Base-by-base conservation (phyloP, 352 stramenopile species). In the Globisporangium middletonii region DNA sequence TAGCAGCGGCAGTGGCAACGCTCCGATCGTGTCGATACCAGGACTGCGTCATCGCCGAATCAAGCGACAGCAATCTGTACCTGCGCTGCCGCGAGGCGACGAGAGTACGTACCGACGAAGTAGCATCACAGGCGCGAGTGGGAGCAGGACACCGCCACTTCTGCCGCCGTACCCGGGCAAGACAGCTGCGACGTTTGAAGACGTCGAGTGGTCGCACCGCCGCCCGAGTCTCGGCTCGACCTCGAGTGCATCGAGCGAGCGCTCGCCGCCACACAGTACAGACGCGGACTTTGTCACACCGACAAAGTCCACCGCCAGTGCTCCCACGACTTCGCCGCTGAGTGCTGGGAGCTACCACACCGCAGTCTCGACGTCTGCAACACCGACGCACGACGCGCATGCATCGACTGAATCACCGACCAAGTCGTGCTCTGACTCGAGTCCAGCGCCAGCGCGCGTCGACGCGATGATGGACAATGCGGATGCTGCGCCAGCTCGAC, bases 61-160 rank as follows among this genome's bases (percentile, higher is more conserved):
- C 19, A 68, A 68, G 42, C 63, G 63, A 2, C 69, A 73, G 44
- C 53, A 67, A 4, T 73, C 69, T 2, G 55, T 72, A 3, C 63
- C 65, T 27, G 57, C 51, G 23, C 35, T 56, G 8, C 56, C 44
- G 27, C 56, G 69, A 3, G 33, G 35, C 16, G 57, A 64, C 12
- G 48, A 30, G 2, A 50, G 33, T 8, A 23, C 64, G 18, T 57
- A 62, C 13, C 50, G 63, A 38, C 57, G 65, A n/a, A 50, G 51
- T 35, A 73, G 65, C 41, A 68, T 70, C 35, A 58, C 58, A 19
- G 54, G 18, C 46, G 23, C 23, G 23, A 23, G 23, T 23, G 44
- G 47, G 5, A 53, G 9, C 16, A 26, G 19, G 16, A 18, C 53
- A 30, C 41, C 37, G 12, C n/a, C 42, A 45, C 11, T 15, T 6